A percentile compares a stretch with the other conserved stretches of the same genome.
Evolutionary conservation across 2,329 filamentous ascomycete species (phyloP).

Genomic region (Colletotrichum incanum): DNA sequence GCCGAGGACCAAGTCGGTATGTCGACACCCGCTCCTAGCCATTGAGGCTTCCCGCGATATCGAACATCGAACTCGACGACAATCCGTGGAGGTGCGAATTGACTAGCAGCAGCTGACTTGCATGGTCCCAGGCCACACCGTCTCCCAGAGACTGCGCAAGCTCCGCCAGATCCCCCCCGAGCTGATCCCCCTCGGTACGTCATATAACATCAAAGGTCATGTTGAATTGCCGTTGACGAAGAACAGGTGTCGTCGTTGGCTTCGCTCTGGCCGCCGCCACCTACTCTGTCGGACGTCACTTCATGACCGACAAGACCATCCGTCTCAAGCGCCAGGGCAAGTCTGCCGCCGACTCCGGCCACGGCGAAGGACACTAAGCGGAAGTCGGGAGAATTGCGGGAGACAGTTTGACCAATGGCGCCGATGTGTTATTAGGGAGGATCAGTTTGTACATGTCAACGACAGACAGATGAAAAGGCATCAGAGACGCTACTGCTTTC

Average conservation of each 20-base stretch:
- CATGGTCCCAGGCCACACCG: constrained; percentile 82
- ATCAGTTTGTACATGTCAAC: constrained; percentile 44
- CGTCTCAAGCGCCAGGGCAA: constrained; percentile 82
- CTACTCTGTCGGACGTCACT: constrained; percentile 88
- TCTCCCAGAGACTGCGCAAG: constrained; percentile 93
- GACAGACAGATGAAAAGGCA: constrained; percentile 43
- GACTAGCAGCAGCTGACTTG: constrained; percentile 24
- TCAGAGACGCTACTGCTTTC: constrained; percentile 39
- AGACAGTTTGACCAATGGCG: constrained; percentile 34
- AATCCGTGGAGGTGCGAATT: constrained; percentile 27
- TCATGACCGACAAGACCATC: constrained; percentile 91
- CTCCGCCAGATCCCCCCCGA: constrained; percentile 93
- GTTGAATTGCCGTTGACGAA: constrained; percentile 15
- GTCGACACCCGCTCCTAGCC: constrained; percentile 54
- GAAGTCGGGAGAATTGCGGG: constrained; percentile 31
- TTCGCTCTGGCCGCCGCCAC: constrained; percentile 85
- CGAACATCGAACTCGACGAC: constrained; percentile 19
- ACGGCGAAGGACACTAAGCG: constrained; percentile 52
- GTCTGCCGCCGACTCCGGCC: constrained; percentile 54
- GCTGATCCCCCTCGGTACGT: constrained; percentile 92
- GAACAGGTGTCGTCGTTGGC: constrained; percentile 84
- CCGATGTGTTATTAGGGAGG: constrained; percentile 42
- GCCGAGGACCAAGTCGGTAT: constrained; percentile 79
- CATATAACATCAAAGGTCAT: constrained; percentile 37
- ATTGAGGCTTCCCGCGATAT: constrained; percentile 35